Conservation (phyloP, 495 filamentous ascomycete genomes). For the Platismatia glauca region DNA sequence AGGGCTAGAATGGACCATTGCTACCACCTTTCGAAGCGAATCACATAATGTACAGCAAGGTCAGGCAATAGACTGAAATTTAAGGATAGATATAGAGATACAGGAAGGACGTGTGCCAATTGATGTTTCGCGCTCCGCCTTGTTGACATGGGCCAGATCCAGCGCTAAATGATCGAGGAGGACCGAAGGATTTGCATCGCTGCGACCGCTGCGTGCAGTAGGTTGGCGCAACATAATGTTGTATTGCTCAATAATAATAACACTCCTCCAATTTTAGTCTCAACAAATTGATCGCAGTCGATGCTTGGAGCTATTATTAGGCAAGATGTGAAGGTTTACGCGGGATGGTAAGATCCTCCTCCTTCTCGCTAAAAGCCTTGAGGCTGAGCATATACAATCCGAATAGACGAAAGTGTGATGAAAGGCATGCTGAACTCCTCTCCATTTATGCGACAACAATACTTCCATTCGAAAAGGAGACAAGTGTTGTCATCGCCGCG, state of each 20-base stretch:
- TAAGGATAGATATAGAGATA: not conserved
- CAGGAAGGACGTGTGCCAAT: not conserved
- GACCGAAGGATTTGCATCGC: not conserved
- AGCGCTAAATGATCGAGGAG: not conserved
- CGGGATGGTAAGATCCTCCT: not conserved
- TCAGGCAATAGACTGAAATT: not conserved
- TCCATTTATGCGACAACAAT: no score
- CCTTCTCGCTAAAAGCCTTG: not conserved
- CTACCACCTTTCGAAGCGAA: not conserved
- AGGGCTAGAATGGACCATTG: not conserved
- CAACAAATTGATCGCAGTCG: not conserved
- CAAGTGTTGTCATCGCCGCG: no score
- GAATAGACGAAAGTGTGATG: no score
- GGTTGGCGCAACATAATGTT: no score
- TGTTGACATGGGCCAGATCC: not conserved
- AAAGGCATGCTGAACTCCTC: no score
- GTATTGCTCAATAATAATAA: not conserved
- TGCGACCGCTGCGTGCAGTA: not conserved
- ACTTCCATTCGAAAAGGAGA: no score
- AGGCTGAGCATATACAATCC: not conserved
- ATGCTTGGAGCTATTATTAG: not conserved
- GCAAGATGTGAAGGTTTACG: not conserved
- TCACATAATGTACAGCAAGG: not conserved
- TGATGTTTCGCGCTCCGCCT: not conserved
- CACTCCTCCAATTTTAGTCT: not conserved